Conservation (phyloP, 2,329 filamentous ascomycete genomes). For the Exophiala aquamarina region DNA sequence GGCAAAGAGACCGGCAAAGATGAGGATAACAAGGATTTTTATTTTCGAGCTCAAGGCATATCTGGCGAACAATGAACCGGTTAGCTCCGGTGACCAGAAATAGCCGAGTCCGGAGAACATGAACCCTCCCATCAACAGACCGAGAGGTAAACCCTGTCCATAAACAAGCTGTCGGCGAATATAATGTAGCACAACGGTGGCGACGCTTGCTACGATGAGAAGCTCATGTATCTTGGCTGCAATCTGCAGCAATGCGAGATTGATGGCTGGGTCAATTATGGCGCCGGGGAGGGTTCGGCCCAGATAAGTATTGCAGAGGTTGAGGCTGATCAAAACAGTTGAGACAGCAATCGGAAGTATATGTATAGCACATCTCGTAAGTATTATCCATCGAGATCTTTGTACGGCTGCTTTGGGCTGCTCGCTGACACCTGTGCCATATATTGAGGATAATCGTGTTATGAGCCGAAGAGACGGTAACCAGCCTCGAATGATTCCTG, state of each 20-base stretch:
- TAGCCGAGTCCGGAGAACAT: slow-evolving; percentile 5
- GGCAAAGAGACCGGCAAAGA: slow-evolving; percentile 1
- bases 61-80: not conserved
- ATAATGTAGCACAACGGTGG: slow-evolving; percentile 8
- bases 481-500: too few species aligned
- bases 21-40: not conserved
- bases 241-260: slow-evolving; percentile 10
- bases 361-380: slow-evolving; percentile 6
- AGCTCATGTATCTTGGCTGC: slow-evolving; percentile 14
- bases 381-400: not conserved
- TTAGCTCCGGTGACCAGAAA: slow-evolving; percentile 8
- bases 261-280: slow-evolving; percentile 8
- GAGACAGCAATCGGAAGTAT: slow-evolving; percentile 2
- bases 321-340: slow-evolving; percentile 1
- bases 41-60: not conserved
- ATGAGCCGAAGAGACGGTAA: too few species aligned
- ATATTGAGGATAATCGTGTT: too few species aligned
- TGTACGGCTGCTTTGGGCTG: too few species aligned
- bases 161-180: slow-evolving; percentile 6
- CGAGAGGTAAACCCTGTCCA: slow-evolving; percentile 13
- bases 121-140: slow-evolving; percentile 7
- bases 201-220: slow-evolving; percentile 11
- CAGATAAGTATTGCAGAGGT: slow-evolving; percentile 2
- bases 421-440: too few species aligned
- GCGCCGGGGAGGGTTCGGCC: slow-evolving; percentile 2